phyloP scores from a whole-genome alignment of 2,329 filamentous ascomycete genomes.

The Ceratocystis diversiconidia region DNA sequence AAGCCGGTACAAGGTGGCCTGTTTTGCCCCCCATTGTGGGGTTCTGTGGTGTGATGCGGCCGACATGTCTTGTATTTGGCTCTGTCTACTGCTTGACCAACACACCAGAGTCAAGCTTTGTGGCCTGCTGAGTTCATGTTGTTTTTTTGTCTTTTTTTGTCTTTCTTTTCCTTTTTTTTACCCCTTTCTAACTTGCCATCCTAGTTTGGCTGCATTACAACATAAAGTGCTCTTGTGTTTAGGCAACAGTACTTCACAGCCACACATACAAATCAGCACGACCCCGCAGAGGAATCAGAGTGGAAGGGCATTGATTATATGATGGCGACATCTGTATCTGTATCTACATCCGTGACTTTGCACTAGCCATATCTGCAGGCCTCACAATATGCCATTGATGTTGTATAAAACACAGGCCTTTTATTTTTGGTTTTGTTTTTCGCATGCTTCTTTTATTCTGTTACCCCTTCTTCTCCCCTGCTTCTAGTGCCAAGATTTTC shows the following conservation, averaged over 20 bases:
- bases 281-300: too few relatives aligned
- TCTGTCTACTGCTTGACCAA: neutral
- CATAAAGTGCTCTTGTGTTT: neutral
- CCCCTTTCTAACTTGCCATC: neutral
- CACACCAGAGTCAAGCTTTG: neutral
- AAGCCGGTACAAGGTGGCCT: constrained; percentile 8
- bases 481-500: too few relatives aligned
- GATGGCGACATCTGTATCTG: too few relatives aligned
- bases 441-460: too few relatives aligned
- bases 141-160: neutral
- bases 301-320: too few relatives aligned
- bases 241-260: neutral
- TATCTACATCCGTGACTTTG: too few relatives aligned
- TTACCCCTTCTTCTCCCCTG: too few relatives aligned
- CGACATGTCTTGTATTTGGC: neutral
- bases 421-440: too few relatives aligned
- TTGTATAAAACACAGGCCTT: too few relatives aligned
- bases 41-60: constrained; percentile 4
- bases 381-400: too few relatives aligned
- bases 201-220: neutral
- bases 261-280: neutral
- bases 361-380: too few relatives aligned
- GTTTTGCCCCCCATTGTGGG: constrained; percentile 9
- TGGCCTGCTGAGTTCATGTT: neutral
- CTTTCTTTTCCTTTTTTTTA: neutral